Evolutionary conservation across 257 asterid species (phyloP), one percentile per base, ranked within the genome.

Genomic region (Nicotiana attenuata): DNA sequence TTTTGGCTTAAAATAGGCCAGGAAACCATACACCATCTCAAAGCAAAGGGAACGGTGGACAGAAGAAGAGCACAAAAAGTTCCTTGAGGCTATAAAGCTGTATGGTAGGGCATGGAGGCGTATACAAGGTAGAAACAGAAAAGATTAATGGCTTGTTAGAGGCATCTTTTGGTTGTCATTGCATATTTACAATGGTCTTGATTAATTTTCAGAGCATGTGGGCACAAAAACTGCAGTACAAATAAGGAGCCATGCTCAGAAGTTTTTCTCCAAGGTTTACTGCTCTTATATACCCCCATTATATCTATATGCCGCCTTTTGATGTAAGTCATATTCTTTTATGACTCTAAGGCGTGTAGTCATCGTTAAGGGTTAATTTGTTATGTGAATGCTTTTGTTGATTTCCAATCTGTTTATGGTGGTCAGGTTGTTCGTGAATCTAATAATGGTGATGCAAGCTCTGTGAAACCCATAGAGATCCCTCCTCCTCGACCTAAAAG

Each of bases 401-500:
- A 88, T 81, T 26, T 75, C 55, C 14, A 66, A 4, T 80, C 73
- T 31, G 77, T 33, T 63, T 77, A 38, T 67, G 59, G 45, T 83
- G 84, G 77, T 81, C 78, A 95, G 99, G 97, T 95, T 78, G 89
- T 85, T 57, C 98, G 98, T 11, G 97, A 93, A 82, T 83, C 90
- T 64, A 87, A 69, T 76, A 78, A 63, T 3, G 87, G 89, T 31
- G 97, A 95, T 84, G 88, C 84, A 8, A 61, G 52, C 80, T 71
- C 90, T 0, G 91, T 56, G 63, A 90, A 91, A 81, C 89, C 94
- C 3, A 89, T 92, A 35, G 99, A 93, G 81, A 93, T 95, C 63
- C 99, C 99, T 55, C 99, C 99, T 65, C 99, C 99, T 35, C 89
- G 99, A 69, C 99, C 99, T 0, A 95, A 95, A 87, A 92, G 97